phyloP scores from a whole-genome alignment of 192 early-diverging fungal species.

The Coemansia sp. region DNA sequence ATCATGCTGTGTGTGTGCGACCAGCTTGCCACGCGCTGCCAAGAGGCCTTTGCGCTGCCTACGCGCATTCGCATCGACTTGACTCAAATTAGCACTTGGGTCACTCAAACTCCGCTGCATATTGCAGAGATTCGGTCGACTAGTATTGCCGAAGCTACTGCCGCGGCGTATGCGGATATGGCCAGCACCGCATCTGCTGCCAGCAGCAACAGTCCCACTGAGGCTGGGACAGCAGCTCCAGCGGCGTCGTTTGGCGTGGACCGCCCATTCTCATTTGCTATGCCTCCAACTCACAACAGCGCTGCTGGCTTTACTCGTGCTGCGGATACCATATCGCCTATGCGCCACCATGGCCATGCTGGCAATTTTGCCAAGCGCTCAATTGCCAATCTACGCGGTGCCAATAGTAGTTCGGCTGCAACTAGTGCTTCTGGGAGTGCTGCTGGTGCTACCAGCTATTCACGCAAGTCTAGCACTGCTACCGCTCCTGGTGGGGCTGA shows the following conservation, averaged over 20 bases:
- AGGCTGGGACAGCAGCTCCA: neutral
- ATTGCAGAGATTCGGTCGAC: conserved; percentile 26
- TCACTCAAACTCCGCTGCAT: conserved; percentile 38
- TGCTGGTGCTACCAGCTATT: conserved; percentile 3
- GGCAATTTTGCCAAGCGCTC: conserved; percentile 52
- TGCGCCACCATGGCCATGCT: conserved; percentile 21
- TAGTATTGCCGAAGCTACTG: conserved; percentile 26
- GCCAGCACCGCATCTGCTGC: neutral
- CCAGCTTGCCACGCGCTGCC: conserved; percentile 50
- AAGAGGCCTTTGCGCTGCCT: conserved; percentile 51
- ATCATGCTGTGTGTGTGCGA: conserved; percentile 59
- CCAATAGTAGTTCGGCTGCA: neutral
- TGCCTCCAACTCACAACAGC: conserved; percentile 12
- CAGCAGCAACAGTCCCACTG: neutral
- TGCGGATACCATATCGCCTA: conserved; percentile 22
- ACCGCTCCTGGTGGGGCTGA: conserved; percentile 3
- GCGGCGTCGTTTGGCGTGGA: conserved; percentile 9
- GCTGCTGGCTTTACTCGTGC: conserved; percentile 31
- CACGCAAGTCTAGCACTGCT: conserved; percentile 25
- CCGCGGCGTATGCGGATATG: conserved; percentile 2
- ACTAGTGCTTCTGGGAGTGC: neutral
- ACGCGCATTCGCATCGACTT: conserved; percentile 45
- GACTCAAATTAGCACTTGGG: conserved; percentile 32
- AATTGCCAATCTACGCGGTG: conserved; percentile 44
- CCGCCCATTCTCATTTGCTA: conserved; percentile 36